Evolutionary conservation across 1,284 basidiomycete genomes (phyloP), one percentile per base, ranked within the genome.

Genomic region (Ganoderma leucocontextum): DNA sequence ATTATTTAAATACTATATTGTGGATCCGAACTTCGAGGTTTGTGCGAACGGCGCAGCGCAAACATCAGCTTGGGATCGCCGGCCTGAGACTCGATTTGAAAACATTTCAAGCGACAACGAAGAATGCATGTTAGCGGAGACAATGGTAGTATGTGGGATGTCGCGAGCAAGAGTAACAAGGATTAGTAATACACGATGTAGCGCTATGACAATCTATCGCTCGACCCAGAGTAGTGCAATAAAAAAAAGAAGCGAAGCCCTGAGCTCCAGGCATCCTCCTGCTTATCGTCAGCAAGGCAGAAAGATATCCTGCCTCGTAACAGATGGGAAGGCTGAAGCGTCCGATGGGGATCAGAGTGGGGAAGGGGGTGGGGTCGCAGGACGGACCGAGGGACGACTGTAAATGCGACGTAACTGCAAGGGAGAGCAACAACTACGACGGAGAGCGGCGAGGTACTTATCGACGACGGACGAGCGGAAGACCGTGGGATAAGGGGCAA

Each of bases 201-300:
- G 38, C 62, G 62, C 62, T 57, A 36, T 29, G 38, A 57, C n/a
- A 42, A n/a, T 58, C 62, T 63, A 42, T 63, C 62, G 52, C 62
- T 57, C 53, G 53, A 63, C 44, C 61, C 47, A 42, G 38, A 62
- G 10, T 39, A 36, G n/a, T 17, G 29, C 42, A 13, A 6, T 17
- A 33, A 25, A 44, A 8, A 25, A 35, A 42, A 29, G 41, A 17
- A 25, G 22, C 5, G 22, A 25, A 60, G 35, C 33, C 19, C 5
- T 7, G 17, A 36, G 15, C 13, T 35, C 29, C 13, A 8, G 15
- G 29, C 55, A 38, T 25, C 47, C 22, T n/a, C 25, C 29, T 38
- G 35, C 38, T 10, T 38, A 19, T 15, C 35, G 4, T 58, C 8
- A 17, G 17, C 33, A 58, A 58, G 22, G 33, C 35, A 35, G 38